Conservation (phyloP, 768 basidiomycete genomes). For the Rhizopogon vinicolor region DNA sequence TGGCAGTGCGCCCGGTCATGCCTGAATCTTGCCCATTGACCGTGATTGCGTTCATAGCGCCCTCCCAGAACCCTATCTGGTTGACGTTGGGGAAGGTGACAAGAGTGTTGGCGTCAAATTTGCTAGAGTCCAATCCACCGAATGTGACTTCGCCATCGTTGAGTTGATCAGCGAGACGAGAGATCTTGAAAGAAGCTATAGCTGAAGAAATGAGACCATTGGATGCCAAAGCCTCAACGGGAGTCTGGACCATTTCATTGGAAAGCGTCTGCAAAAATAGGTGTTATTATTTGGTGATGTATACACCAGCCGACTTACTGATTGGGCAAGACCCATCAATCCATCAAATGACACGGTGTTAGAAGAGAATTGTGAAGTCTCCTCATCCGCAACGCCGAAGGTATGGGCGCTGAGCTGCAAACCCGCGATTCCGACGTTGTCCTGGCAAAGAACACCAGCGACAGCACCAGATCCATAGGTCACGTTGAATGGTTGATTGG, state of each 20-base stretch:
- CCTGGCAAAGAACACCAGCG: conserved; percentile 57
- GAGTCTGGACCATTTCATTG: conserved; percentile 58
- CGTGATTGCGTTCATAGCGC: conserved; percentile 49
- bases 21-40: conserved; percentile 52
- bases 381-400: conserved; percentile 62
- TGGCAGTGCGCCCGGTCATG: conserved; percentile 61
- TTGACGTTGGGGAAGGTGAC: conserved; percentile 62
- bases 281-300: background rate
- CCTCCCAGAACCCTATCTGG: conserved; percentile 78
- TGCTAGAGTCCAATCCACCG: conserved; percentile 66
- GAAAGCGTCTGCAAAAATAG: conserved; percentile 46
- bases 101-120: conserved; percentile 59
- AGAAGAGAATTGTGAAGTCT: conserved; percentile 58
- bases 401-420: conserved; percentile 51
- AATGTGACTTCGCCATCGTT: conserved; percentile 80
- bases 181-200: conserved; percentile 77
- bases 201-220: conserved; percentile 54
- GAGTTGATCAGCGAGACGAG: conserved; percentile 60
- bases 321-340: conserved; percentile 73
- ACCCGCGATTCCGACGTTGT: conserved; percentile 62
- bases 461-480: conserved; percentile 70
- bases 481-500: conserved; percentile 47
- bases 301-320: conserved; percentile 36
- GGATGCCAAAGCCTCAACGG: conserved; percentile 63
- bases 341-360: conserved; percentile 57